Percentiles rank a stretch among this genome's conserved stretches.
These are phyloP conservation scores for Podospora pseudocomata DNA, from an alignment of 495 filamentous ascomycete species.

Conservation along the genomic window DNA sequence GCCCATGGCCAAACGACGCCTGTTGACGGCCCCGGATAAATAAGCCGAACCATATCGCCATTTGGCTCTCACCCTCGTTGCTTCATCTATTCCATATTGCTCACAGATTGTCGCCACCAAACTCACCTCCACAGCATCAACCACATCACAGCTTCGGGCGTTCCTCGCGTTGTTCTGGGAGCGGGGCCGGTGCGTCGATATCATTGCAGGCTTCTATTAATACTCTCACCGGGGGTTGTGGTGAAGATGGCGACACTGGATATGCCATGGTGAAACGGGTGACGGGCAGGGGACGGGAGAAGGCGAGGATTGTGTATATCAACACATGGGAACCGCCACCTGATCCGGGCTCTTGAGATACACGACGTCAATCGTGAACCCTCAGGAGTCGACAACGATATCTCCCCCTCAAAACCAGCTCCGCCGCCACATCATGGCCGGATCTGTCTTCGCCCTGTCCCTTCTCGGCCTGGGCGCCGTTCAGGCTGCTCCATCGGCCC, in stretches of 20 bases:
- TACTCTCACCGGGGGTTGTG: constrained; percentile 19
- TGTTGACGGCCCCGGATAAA: constrained; percentile 31
- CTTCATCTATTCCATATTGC: constrained; percentile 40
- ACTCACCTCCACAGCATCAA: constrained; percentile 15
- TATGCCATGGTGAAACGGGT: neutral
- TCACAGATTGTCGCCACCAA: constrained; percentile 34
- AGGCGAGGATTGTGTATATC: constrained; percentile 21
- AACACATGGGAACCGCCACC: constrained; percentile 15
- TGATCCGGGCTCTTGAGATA: constrained; percentile 3
- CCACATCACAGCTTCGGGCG: constrained; percentile 15
- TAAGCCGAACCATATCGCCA: constrained; percentile 30
- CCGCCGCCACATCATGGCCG: constrained; percentile 25
- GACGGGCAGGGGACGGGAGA: neutral
- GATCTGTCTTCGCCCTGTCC: constrained; percentile 27
- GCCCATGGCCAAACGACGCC: constrained; percentile 11
- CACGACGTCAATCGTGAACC: constrained; percentile 16
- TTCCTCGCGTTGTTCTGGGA: constrained; percentile 16
- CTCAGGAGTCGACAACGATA: constrained; percentile 13
- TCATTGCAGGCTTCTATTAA: constrained; percentile 28
- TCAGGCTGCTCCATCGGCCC: constrained; percentile 26
- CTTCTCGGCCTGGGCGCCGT: constrained; percentile 33
- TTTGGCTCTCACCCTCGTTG: constrained; percentile 23
- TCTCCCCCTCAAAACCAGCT: constrained; percentile 7
- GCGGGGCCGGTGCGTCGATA: constrained; percentile 15
- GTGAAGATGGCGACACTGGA: constrained; percentile 9